Percentiles rank a stretch among this genome's conserved stretches.
Conservation (phyloP, 495 filamentous ascomycete genomes). For the Friedmanniomyces endolithicus region DNA sequence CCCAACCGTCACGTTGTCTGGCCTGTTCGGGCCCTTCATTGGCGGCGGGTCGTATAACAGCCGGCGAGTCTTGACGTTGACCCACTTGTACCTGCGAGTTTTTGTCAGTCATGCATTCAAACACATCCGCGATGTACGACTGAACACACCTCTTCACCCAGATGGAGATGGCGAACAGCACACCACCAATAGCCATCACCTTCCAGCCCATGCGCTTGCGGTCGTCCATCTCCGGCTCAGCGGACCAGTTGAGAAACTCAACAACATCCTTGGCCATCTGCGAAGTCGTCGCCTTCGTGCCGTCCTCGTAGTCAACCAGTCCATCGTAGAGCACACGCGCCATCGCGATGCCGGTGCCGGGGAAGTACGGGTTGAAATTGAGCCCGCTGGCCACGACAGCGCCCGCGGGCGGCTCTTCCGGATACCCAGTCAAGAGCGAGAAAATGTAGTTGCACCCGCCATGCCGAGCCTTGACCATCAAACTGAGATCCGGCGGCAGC, state of each 20-base stretch:
- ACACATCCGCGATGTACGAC: neutral
- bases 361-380: slow-evolving; percentile 99
- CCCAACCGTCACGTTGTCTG: slow-evolving; percentile 5
- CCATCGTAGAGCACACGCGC: slow-evolving; percentile 95
- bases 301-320: slow-evolving; percentile 96
- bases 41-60: slow-evolving; percentile 71
- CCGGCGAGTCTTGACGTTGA: slow-evolving; percentile 87
- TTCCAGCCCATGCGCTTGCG: slow-evolving; percentile 99
- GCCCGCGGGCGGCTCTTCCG: slow-evolving; percentile 88
- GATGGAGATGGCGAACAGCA: slow-evolving; percentile 73
- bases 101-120: slow-evolving; percentile 4
- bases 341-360: slow-evolving; percentile 98
- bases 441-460: slow-evolving; percentile 99
- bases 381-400: slow-evolving; percentile 68
- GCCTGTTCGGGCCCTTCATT: slow-evolving; percentile 1
- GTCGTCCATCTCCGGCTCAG: slow-evolving; percentile 97
- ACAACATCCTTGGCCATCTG: slow-evolving; percentile 99
- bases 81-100: slow-evolving; percentile 77
- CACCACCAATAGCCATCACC: slow-evolving; percentile 62
- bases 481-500: slow-evolving; percentile 88
- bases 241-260: slow-evolving; percentile 98
- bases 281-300: slow-evolving; percentile 81
- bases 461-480: slow-evolving; percentile 96
- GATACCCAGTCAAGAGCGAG: slow-evolving; percentile 92
- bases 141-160: slow-evolving; percentile 73